These are phyloP conservation scores for Musa itinerans DNA, from an alignment of 176 grass and related monocot genomes.

Conservation along the genomic window DNA sequence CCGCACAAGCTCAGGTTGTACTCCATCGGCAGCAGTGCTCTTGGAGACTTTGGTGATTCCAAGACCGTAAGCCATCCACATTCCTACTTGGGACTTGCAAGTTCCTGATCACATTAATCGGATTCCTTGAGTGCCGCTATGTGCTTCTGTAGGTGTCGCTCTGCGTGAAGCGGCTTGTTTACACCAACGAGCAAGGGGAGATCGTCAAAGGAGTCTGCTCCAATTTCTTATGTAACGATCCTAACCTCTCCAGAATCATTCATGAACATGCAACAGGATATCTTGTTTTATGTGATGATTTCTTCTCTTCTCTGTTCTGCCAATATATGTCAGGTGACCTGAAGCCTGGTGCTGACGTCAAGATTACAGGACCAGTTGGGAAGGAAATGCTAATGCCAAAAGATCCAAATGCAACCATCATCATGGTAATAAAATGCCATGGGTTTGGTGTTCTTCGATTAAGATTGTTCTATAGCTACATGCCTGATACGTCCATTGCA, in stretches of 20 bases:
- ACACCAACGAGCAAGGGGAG: constrained; percentile 83
- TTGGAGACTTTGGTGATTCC: constrained; percentile 88
- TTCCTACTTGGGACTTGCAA: background rate
- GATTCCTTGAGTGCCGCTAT: too few species aligned
- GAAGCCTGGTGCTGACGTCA: constrained; percentile 58
- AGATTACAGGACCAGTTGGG: constrained; percentile 81
- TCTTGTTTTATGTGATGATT: background rate
- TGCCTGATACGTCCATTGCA: constrained; percentile 24
- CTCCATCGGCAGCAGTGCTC: constrained; percentile 89
- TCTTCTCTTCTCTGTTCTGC: background rate
- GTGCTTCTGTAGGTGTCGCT: constrained; percentile 54
- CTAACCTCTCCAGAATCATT: background rate
- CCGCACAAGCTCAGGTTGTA: constrained; percentile 92
- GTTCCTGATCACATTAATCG: background rate
- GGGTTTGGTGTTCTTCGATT: background rate
- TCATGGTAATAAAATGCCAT: constrained; percentile 49
- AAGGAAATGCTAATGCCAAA: constrained; percentile 99
- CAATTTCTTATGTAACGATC: constrained; percentile 68
- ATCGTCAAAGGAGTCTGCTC: constrained; percentile 95
- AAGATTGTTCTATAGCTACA: background rate
- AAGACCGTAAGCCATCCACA: constrained; percentile 43
- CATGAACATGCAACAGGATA: too few species aligned
- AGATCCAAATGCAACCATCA: constrained; percentile 64
- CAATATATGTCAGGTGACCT: constrained; percentile 44
- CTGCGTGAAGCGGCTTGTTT: constrained; percentile 90